Percentiles rank a stretch among this genome's conserved stretches.
These are phyloP conservation scores for Beauveria brongniartii DNA, from an alignment of 2,329 filamentous ascomycete genomes.

Conservation along the genomic window DNA sequence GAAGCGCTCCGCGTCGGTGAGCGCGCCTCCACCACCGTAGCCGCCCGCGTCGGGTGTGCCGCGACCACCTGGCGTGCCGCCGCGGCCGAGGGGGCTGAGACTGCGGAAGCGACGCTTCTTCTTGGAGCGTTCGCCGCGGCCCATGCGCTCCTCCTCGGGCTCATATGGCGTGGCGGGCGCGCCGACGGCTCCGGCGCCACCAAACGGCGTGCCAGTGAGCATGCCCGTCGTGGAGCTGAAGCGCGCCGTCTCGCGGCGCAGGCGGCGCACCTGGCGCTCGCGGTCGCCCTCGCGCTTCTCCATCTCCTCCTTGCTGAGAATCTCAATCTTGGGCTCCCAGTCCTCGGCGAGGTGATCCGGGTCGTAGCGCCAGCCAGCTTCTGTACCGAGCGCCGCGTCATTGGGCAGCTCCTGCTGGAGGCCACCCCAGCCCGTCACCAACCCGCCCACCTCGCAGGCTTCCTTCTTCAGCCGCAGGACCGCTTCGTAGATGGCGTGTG, in stretches of 20 bases:
- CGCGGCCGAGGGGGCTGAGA: constrained; percentile 67
- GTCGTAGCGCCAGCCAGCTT: constrained; percentile 93
- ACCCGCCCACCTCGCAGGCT: constrained; percentile 81
- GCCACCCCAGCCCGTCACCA: constrained; percentile 65
- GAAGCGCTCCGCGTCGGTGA: constrained; percentile 69
- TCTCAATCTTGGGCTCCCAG: constrained; percentile 77
- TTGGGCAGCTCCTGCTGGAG: constrained; percentile 66
- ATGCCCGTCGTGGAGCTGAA: constrained; percentile 84
- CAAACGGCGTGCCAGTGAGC: constrained; percentile 58
- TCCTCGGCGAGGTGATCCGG: constrained; percentile 78
- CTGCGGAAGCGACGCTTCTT: constrained; percentile 91
- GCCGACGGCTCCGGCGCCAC: constrained; percentile 36
- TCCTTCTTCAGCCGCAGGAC: constrained; percentile 92
- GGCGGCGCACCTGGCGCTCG: constrained; percentile 78
- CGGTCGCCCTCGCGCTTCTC: constrained; percentile 93
- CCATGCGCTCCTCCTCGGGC: constrained; percentile 73
- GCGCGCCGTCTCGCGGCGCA: constrained; percentile 83
- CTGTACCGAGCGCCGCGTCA: constrained; percentile 71
- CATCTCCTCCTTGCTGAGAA: constrained; percentile 88
- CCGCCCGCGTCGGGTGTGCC: constrained; percentile 76
- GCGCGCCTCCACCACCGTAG: constrained; percentile 59
- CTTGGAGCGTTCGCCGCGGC: constrained; percentile 84
- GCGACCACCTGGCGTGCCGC: constrained; percentile 55
- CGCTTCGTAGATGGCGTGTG: constrained; percentile 94
- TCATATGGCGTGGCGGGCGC: constrained; percentile 22